phyloP scores from a whole-genome alignment of 805 yeast genomes.

The Torulaspora maleeae region DNA sequence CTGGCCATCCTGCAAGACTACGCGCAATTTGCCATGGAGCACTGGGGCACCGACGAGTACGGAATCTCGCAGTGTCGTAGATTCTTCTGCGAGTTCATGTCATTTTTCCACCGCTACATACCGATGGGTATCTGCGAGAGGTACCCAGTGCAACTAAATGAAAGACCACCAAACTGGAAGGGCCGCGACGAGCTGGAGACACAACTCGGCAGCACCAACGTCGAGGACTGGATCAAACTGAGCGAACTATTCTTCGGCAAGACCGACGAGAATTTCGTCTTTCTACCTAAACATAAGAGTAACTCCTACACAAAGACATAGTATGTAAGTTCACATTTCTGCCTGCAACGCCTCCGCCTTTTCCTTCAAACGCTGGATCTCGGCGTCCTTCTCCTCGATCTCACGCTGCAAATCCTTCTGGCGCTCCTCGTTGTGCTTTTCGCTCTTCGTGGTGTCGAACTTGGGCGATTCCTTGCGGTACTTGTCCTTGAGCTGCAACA shows the following conservation, averaged over 20 bases:
- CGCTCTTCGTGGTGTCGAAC: conserved; percentile 12
- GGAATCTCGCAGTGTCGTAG: conserved; percentile 87
- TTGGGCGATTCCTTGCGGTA: conserved; percentile 33
- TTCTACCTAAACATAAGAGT: conserved; percentile 92
- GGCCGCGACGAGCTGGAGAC: conserved; percentile 94
- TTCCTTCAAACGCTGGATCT: conserved; percentile 61
- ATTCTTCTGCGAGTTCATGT: conserved; percentile 87
- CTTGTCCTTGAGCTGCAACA: conserved; percentile 59
- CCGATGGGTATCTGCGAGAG: conserved; percentile 91
- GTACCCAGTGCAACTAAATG: conserved; percentile 83
- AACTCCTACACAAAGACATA: conserved; percentile 49
- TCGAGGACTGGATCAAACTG: conserved; percentile 91
- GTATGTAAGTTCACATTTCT: conserved; percentile 35
- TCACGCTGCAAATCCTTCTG: conserved; percentile 44
- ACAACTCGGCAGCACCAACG: conserved; percentile 75
- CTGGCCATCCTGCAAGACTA: conserved; percentile 66
- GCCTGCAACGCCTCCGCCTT: conserved; percentile 70
- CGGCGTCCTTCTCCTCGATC: conserved; percentile 56
- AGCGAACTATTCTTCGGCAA: conserved; percentile 94
- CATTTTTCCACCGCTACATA: conserved; percentile 89
- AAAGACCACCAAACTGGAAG: conserved; percentile 89
- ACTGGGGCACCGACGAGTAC: conserved; percentile 97
- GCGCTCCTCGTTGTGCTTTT: conserved; percentile 11
- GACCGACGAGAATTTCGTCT: conserved; percentile 66
- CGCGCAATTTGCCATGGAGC: conserved; percentile 79